Percentiles rank a stretch among this genome's conserved stretches.
Evolutionary conservation across 345 rosid species (phyloP).

Genomic region (Iberis pinnata): DNA sequence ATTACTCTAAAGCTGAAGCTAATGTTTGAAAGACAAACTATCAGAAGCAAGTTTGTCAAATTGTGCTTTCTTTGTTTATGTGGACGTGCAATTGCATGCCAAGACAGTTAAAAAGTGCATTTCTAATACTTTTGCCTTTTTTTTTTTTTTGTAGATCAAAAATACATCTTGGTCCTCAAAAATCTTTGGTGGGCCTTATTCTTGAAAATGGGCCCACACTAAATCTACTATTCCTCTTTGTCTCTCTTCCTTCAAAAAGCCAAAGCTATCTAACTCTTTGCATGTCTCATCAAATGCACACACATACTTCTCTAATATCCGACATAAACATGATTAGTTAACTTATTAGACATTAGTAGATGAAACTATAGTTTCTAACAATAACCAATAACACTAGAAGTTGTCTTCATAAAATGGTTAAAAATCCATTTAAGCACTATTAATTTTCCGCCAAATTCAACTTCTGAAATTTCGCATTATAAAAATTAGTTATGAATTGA

Average conservation of each 20-base stretch:
- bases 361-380: neutral
- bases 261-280: conserved; percentile 14
- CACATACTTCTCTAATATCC: conserved; percentile 7
- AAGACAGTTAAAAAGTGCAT: too few relatives aligned
- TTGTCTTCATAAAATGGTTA: too few relatives aligned
- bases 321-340: neutral
- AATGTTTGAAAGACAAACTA: too few relatives aligned
- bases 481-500: too few relatives aligned
- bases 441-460: too few relatives aligned
- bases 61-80: too few relatives aligned
- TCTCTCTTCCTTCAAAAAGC: conserved; percentile 13
- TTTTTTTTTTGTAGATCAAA: too few relatives aligned
- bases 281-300: conserved; percentile 7
- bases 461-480: too few relatives aligned
- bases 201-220: conserved; percentile 18
- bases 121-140: too few relatives aligned
- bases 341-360: neutral
- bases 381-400: neutral
- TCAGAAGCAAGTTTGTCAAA: too few relatives aligned
- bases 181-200: conserved; percentile 22
- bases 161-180: neutral
- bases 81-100: too few relatives aligned
- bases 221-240: conserved; percentile 16
- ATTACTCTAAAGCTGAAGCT: conserved; percentile 3
- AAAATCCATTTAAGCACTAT: too few relatives aligned